Conservation (phyloP, 768 basidiomycete genomes). For the Lenzites betulinus region DNA sequence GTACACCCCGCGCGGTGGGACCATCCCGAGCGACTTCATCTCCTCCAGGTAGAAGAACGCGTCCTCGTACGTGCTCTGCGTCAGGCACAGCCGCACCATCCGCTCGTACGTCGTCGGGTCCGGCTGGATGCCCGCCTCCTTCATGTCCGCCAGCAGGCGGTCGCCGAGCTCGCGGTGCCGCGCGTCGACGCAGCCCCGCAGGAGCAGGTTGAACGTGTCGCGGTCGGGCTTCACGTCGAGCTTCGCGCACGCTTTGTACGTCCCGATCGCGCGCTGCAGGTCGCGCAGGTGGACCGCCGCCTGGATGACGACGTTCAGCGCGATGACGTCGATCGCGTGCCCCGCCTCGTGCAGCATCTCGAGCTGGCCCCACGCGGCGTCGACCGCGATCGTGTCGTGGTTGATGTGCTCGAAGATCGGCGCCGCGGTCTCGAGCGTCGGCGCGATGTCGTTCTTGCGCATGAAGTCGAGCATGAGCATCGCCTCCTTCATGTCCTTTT, state of each 20-base stretch:
- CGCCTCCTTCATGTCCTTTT: conserved; percentile 61
- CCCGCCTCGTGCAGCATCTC: conserved; percentile 60
- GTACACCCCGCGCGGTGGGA: conserved; percentile 61
- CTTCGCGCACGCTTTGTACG: conserved; percentile 65
- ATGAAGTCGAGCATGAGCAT: conserved; percentile 60
- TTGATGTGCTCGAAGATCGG: conserved; percentile 55
- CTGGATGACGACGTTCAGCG: conserved; percentile 67
- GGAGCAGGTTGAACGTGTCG: conserved; percentile 68
- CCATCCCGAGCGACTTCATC: conserved; percentile 67
- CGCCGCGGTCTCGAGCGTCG: conserved; percentile 51
- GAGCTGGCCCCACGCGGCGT: conserved; percentile 63
- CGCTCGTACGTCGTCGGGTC: conserved; percentile 64
- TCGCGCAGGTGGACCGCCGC: conserved; percentile 64
- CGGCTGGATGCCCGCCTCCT: conserved; percentile 52
- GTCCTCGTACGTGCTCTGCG: conserved; percentile 76
- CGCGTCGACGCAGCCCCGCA: conserved; percentile 62
- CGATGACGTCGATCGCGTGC: conserved; percentile 52
- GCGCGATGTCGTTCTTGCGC: conserved; percentile 52
- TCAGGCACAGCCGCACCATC: conserved; percentile 70
- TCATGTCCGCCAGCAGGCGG: conserved; percentile 66
- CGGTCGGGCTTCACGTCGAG: conserved; percentile 58
- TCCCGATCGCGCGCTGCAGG: conserved; percentile 73
- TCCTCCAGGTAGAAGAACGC: conserved; percentile 89
- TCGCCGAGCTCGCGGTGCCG: conserved; percentile 70
- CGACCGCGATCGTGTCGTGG: conserved; percentile 53